Evolutionary conservation across 2,329 filamentous ascomycete species (phyloP), one percentile per base, ranked within the genome.

Genomic region (Colletotrichum eremochloae): DNA sequence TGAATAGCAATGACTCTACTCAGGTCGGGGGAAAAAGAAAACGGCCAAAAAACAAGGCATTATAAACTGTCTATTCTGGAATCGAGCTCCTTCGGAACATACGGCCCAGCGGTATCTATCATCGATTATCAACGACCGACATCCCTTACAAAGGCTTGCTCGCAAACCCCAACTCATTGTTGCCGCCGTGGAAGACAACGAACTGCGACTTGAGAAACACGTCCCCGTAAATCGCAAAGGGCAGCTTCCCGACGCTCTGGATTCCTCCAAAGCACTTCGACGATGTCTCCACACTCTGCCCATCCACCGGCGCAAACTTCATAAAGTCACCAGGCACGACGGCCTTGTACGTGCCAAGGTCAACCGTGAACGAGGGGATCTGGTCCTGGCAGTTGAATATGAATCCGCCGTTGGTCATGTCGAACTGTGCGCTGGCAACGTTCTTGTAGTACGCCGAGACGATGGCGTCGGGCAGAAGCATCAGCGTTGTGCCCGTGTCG

Each of bases 401-500:
- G 79, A 89, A 91, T 65, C 90, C 89, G 63, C 89, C 91, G 56
- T 84, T 70, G 1, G 76, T 75, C 20, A 73, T 36, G 76, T 85
- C 82, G 75, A 88, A 78, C 57, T 81, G 75, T 0, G 91, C 84
- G 4, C 88, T 86, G 9, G 77, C 67, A 72, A 93, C 86, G 73
- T 88, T 78, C 48, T 79, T 78, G 83, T 92, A 94, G 85, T 93
- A 93, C 53, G 83, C 85, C 0, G 80, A 76, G 74, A 89, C 86
- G 71, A 91, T 83, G 42, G 78, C 75, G 67, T 85, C 78, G 36
- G 89, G 88, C 24, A 91, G 80, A 74, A 92, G 85, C 67, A 93
- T 81, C 40, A 94, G 88, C 1, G 91, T 91, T 68, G 92, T 93
- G 66, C 92, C 92, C 2, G 92, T 94, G 82, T 94, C 92, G 77